phyloP scores from a whole-genome alignment of 495 filamentous ascomycete genomes.

The Trypethelium eluteriae region DNA sequence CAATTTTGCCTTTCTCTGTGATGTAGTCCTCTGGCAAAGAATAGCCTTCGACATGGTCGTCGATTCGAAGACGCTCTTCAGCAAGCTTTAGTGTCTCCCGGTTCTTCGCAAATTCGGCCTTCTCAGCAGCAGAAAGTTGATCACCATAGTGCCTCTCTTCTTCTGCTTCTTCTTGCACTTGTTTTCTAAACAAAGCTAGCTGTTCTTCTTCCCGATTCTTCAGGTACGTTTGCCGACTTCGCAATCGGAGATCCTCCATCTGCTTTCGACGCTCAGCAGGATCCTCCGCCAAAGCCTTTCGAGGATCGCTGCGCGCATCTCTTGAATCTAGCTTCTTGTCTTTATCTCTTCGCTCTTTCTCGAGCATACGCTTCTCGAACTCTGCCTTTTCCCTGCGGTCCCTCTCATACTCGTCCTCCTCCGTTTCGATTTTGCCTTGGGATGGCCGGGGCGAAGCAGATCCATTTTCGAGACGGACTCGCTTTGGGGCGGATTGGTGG shows the following conservation, averaged over 20 bases:
- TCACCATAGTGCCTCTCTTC: constrained; percentile 68
- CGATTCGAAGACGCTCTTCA: constrained; percentile 78
- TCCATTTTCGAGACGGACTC: constrained; percentile 49
- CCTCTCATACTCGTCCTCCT: constrained; percentile 53
- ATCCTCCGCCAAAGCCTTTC: constrained; percentile 42
- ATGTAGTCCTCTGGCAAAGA: constrained; percentile 92
- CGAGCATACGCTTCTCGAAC: constrained; percentile 63
- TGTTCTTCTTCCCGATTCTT: constrained; percentile 85
- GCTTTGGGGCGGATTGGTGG: constrained; percentile 47
- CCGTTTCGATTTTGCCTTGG: constrained; percentile 21
- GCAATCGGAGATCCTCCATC: constrained; percentile 64
- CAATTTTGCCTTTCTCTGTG: constrained; percentile 84
- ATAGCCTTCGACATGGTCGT: constrained; percentile 90
- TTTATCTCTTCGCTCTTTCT: constrained; percentile 59
- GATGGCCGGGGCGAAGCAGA: constrained; percentile 41
- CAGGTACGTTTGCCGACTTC: constrained; percentile 85
- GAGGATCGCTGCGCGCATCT: constrained; percentile 50
- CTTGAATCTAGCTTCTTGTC: constrained; percentile 52
- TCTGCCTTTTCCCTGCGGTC: constrained; percentile 67
- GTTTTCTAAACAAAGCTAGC: constrained; percentile 73
- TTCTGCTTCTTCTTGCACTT: constrained; percentile 82
- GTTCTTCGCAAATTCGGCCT: constrained; percentile 85
- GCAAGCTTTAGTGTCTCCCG: constrained; percentile 78
- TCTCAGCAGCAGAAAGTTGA: constrained; percentile 67
- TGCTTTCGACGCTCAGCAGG: constrained; percentile 53